Evolutionary conservation across 2,329 filamentous ascomycete genomes (phyloP).

Genomic region (Penicillium sp.): DNA sequence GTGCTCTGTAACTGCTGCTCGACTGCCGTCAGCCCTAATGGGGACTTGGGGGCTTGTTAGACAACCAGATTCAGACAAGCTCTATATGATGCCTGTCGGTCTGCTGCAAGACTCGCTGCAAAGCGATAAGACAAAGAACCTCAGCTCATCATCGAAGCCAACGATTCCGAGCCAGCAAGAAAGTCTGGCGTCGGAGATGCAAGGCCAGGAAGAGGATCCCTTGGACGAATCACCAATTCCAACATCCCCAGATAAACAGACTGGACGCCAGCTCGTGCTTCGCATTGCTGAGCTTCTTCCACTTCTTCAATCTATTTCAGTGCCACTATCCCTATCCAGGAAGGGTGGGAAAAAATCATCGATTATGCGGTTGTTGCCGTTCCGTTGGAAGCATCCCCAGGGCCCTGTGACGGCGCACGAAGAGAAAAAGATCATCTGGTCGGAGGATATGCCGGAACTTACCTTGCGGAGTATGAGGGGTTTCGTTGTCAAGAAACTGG

Average conservation of each 20-base stretch:
- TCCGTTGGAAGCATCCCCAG: slow-evolving; percentile 33
- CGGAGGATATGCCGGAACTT: slow-evolving; percentile 47
- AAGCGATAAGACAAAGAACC: neutral
- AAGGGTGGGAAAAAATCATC: slow-evolving; percentile 10
- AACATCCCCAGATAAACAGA: neutral
- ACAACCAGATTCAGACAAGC: slow-evolving; percentile 22
- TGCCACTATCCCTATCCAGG: slow-evolving; percentile 11
- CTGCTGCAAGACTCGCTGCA: slow-evolving; percentile 31
- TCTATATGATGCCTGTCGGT: slow-evolving; percentile 35
- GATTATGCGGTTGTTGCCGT: slow-evolving; percentile 29
- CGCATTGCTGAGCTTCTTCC: slow-evolving; percentile 29
- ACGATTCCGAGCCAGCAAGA: neutral
- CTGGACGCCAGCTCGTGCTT: slow-evolving; percentile 19
- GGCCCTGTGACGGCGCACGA: slow-evolving; percentile 26
- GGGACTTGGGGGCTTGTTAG: slow-evolving; percentile 36
- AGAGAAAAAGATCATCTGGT: slow-evolving; percentile 41
- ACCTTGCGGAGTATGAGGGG: slow-evolving; percentile 38
- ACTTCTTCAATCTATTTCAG: slow-evolving; percentile 20
- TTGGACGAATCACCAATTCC: neutral
- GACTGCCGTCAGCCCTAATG: slow-evolving; percentile 35
- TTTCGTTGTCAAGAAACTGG: slow-evolving; percentile 36
- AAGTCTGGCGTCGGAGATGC: accelerated
- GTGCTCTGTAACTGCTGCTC: slow-evolving; percentile 30
- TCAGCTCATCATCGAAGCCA: slow-evolving; percentile 10
- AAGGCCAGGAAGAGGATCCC: neutral